Evolutionary conservation across 2,329 filamentous ascomycete species (phyloP).

Genomic region (Cordyceps tenuipes): DNA sequence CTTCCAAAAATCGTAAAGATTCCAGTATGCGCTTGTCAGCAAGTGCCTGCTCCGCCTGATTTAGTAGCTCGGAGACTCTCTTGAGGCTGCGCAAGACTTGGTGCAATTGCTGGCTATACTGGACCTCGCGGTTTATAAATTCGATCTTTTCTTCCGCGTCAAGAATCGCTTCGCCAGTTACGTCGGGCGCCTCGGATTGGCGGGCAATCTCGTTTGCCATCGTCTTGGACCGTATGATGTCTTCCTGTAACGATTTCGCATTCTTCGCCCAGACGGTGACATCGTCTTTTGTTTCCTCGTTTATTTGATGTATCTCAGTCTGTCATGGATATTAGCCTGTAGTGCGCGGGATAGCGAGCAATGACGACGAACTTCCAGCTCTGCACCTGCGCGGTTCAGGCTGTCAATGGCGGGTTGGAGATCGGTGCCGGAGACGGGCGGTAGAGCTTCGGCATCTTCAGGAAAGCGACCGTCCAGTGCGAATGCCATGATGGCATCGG

Average conservation of each 20-base stretch:
- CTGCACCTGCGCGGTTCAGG: constrained; percentile 26
- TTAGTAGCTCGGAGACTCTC: constrained; percentile 51
- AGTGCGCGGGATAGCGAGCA: neutral
- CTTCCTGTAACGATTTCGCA: constrained; percentile 74
- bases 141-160: constrained; percentile 46
- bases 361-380: constrained; percentile 30
- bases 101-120: constrained; percentile 50
- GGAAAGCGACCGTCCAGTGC: constrained; percentile 33
- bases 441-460: constrained; percentile 29
- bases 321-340: constrained; percentile 12
- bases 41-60: constrained; percentile 50
- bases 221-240: constrained; percentile 71
- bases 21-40: constrained; percentile 48
- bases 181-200: constrained; percentile 57
- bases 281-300: constrained; percentile 67
- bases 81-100: constrained; percentile 43
- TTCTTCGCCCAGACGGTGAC: constrained; percentile 81
- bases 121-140: constrained; percentile 50
- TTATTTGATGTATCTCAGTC: constrained; percentile 65
- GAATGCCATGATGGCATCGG: constrained; percentile 33
- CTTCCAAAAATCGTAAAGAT: constrained; percentile 49
- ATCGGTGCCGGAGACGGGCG: constrained; percentile 29
- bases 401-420: constrained; percentile 32
- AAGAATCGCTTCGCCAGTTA: constrained; percentile 43
- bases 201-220: constrained; percentile 75